Evolutionary conservation across 176 grass and related monocot genomes (phyloP), one percentile per base, ranked within the genome.

Genomic region (Cymbopogon citratus): DNA sequence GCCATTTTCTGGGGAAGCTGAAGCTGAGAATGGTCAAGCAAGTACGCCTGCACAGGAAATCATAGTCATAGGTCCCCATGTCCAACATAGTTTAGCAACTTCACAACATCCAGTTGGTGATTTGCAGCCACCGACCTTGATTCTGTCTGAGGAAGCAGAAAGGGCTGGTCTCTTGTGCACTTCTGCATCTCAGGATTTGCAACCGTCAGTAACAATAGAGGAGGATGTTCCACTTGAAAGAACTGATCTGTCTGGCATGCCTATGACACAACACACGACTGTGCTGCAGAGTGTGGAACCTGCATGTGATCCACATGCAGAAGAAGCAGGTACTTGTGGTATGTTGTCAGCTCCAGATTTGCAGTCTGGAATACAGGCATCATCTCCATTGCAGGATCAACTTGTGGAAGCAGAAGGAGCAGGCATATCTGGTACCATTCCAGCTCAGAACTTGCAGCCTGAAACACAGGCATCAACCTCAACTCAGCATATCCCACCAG

Each of bases 101-200:
- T 49, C 45, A 19, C 76, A 66, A 11, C 76, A 49, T 79, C 41
- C 62, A 34, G 38, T 46, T 16, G 18, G 63, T 48, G 9, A 66
- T 66, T n/a, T 34, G 41, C 86, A 84, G 52, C 46, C 33, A 48
- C 78, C 75, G 83, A 79, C 60, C 21, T 88, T 62, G 74, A 62
- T 46, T 73, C 80, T 73, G 56, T 21, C 38, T 13, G 49, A 24
- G 66, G 69, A 84, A 71, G 21, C 65, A 75, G 81, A 77, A 38
- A 44, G 1, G 46, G 5, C 73, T 74, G 61, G 73, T 69, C 60
- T 31, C 15, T 39, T 56, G 39, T 73, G 70, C 14, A 34, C 35
- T 21, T 33, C 29, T 19, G 16, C 75, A 70, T 43, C 46, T 84
- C 64, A 7, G 43, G 49, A 71, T 57, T 44, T 78, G 21, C 66